Evolutionary conservation across 1,139 yeast genomes (phyloP).

Genomic region (Diutina pseudorugosa): DNA sequence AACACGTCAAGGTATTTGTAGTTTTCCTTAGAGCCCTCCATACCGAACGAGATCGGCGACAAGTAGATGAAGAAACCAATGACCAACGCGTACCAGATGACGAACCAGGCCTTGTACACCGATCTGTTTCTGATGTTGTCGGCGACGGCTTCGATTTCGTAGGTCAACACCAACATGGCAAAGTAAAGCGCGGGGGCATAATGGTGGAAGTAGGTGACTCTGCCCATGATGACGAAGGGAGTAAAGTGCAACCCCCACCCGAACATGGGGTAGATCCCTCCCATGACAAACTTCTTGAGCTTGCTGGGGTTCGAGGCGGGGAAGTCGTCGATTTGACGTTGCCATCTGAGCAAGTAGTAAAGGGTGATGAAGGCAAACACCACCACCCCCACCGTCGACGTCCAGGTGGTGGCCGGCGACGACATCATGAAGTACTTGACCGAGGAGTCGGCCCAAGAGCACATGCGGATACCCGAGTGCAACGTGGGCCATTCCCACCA

Average conservation of each 20-base stretch:
- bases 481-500: conserved; percentile 99
- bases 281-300: conserved; percentile 39
- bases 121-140: conserved; percentile 24
- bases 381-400: conserved; percentile 42
- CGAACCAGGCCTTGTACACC: conserved; percentile 16
- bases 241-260: conserved; percentile 93
- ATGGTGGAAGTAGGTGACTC: conserved; percentile 96
- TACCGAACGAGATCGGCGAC: conserved; percentile 77
- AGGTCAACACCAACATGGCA: conserved; percentile 75
- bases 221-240: conserved; percentile 90
- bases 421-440: conserved; percentile 84
- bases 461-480: conserved; percentile 84
- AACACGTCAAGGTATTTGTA: conserved; percentile 69
- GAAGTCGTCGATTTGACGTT: conserved; percentile 77
- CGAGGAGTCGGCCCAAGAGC: conserved; percentile 82
- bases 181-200: conserved; percentile 94
- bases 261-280: conserved; percentile 82
- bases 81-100: conserved; percentile 35
- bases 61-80: conserved; percentile 61
- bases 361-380: conserved; percentile 46
- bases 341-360: conserved; percentile 74
- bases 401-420: conserved; percentile 91
- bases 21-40: conserved; percentile 67
- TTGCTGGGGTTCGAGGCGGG: conserved; percentile 19
- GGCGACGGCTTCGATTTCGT: conserved; percentile 57